A percentile compares a stretch with the other conserved stretches of the same genome.
These are phyloP conservation scores for Amylocystis lapponica DNA, from an alignment of 768 basidiomycete genomes.

Conservation along the genomic window DNA sequence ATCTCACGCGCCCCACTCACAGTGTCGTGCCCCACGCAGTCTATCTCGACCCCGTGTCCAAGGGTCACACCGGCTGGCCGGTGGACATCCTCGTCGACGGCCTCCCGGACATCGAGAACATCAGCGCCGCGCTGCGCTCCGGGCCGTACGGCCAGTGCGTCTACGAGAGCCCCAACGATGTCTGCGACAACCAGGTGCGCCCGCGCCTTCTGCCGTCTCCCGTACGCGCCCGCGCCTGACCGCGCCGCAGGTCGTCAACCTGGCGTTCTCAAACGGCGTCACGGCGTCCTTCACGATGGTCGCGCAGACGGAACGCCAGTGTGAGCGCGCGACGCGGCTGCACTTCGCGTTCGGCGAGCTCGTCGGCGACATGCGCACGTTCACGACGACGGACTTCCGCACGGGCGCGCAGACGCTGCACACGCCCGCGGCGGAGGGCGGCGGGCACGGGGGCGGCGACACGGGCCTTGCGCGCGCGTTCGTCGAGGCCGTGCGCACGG, in stretches of 20 bases:
- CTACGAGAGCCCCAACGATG: conserved; percentile 81
- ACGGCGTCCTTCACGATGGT: conserved; percentile 90
- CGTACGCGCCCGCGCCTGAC: background rate
- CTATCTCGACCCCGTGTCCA: conserved; percentile 70
- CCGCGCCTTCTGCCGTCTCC: background rate
- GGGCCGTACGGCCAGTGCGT: conserved; percentile 81
- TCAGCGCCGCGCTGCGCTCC: conserved; percentile 61
- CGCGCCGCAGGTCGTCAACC: conserved; percentile 61
- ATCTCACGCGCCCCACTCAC: background rate
- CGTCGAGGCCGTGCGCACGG: conserved; percentile 64
- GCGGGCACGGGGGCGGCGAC: conserved; percentile 84
- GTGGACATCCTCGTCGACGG: conserved; percentile 67
- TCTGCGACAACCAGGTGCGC: conserved; percentile 76
- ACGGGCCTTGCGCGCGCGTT: conserved; percentile 69
- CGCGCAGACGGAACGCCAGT: conserved; percentile 73
- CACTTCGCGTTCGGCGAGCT: conserved; percentile 88
- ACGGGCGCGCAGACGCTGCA: conserved; percentile 40
- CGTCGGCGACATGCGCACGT: conserved; percentile 76
- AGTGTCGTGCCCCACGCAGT: conserved; percentile 37
- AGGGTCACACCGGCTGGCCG: conserved; percentile 59
- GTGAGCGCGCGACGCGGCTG: conserved; percentile 76
- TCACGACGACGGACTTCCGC: conserved; percentile 75
- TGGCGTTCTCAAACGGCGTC: conserved; percentile 76
- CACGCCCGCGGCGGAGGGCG: conserved; percentile 50
- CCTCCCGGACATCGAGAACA: conserved; percentile 80